Percentiles rank a stretch among this genome's conserved stretches.
These are phyloP conservation scores for Rutstroemia sp. DNA, from an alignment of 2,329 filamentous ascomycete genomes.

Conservation along the genomic window DNA sequence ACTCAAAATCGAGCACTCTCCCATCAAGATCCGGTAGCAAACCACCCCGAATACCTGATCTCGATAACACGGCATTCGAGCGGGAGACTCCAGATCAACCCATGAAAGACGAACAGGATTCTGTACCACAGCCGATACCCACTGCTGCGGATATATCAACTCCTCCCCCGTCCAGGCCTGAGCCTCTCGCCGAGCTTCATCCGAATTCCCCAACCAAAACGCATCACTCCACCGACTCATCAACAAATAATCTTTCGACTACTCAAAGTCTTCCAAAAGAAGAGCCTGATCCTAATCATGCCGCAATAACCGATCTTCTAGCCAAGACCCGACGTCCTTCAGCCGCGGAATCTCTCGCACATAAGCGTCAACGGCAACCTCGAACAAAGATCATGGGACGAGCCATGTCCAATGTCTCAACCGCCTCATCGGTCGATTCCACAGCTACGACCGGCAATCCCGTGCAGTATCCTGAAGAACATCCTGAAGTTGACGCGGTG, in stretches of 20 bases:
- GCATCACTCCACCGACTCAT: not conserved
- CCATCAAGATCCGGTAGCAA: slow-evolving; percentile 11
- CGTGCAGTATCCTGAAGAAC: slow-evolving; percentile 20
- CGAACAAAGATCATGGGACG: slow-evolving; percentile 43
- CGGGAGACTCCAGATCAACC: slow-evolving; percentile 5
- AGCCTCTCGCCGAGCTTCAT: slow-evolving; percentile 2
- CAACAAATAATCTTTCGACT: not conserved
- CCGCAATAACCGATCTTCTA: slow-evolving; percentile 25
- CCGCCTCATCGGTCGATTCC: slow-evolving; percentile 35
- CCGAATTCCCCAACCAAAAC: not conserved
- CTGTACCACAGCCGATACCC: not conserved
- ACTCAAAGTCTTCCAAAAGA: not conserved
- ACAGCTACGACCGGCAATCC: slow-evolving; percentile 25
- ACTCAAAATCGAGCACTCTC: slow-evolving; percentile 7
- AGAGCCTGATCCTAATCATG: slow-evolving; percentile 10
- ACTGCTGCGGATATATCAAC: slow-evolving; percentile 7
- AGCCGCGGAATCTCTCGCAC: slow-evolving; percentile 14
- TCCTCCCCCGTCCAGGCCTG: not conserved
- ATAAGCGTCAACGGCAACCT: slow-evolving; percentile 23
- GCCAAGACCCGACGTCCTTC: slow-evolving; percentile 24
- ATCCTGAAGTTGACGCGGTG: slow-evolving; percentile 5
- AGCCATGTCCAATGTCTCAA: slow-evolving; percentile 50
- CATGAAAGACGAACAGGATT: slow-evolving; percentile 11
- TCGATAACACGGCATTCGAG: slow-evolving; percentile 19
- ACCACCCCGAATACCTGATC: slow-evolving; percentile 8